Percentiles rank a stretch among this genome's conserved stretches.
Evolutionary conservation across 2,329 filamentous ascomycete species (phyloP).

Genomic region (Ploettnerulaceae sp.): DNA sequence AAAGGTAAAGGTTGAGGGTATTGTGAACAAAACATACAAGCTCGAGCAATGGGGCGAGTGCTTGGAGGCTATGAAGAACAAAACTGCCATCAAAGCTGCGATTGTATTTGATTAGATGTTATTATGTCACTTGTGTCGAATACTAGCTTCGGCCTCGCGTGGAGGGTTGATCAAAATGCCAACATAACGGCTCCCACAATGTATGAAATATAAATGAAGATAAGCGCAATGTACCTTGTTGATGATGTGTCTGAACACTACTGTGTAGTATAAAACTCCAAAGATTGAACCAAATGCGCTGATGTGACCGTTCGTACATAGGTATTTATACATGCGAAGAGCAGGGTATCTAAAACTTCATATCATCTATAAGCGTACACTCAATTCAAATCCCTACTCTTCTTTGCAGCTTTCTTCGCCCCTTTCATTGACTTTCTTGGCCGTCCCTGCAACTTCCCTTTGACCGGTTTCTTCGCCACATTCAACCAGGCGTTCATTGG

Average conservation of each 20-base stretch:
- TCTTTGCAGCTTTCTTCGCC: conserved; percentile 42
- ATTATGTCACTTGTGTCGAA: background rate
- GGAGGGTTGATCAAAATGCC: no score
- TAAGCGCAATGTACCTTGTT: background rate
- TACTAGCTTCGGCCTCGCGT: background rate
- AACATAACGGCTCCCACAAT: background rate
- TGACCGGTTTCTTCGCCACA: conserved; percentile 50
- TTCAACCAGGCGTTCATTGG: conserved; percentile 68
- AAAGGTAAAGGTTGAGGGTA: conserved; percentile 59
- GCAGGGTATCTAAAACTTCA: conserved; percentile 6
- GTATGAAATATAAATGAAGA: background rate
- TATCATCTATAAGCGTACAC: conserved; percentile 3
- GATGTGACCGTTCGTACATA: no score
- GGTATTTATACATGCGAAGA: background rate
- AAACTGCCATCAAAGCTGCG: conserved; percentile 68
- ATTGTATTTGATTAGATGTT: conserved; percentile 57
- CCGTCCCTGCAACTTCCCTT: conserved; percentile 47
- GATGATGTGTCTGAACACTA: no score
- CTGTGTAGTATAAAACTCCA: no score
- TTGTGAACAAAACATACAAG: conserved; percentile 69
- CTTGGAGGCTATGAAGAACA: conserved; percentile 65
- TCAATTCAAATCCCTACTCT: conserved; percentile 6
- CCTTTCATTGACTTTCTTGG: conserved; percentile 69
- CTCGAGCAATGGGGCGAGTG: conserved; percentile 70
- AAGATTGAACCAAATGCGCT: no score